These are phyloP conservation scores for Cordyceps javanica DNA, from an alignment of 2,329 filamentous ascomycete genomes.

Conservation along the genomic window DNA sequence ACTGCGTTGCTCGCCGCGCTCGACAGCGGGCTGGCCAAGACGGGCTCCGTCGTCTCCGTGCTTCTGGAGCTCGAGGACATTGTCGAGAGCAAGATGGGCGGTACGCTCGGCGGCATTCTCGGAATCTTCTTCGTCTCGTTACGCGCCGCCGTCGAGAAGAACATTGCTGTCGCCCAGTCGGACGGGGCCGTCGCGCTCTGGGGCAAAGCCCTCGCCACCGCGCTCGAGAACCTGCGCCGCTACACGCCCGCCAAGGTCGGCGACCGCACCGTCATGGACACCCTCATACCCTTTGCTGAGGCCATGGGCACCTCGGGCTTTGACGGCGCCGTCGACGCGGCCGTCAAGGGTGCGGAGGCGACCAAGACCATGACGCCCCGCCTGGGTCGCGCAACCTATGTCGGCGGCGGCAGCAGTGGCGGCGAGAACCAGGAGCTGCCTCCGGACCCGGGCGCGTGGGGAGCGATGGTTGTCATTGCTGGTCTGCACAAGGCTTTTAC, in stretches of 20 bases:
- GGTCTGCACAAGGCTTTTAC: constrained; percentile 27
- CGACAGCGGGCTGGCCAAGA: constrained; percentile 30
- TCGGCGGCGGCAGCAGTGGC: constrained; percentile 55
- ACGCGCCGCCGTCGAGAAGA: constrained; percentile 34
- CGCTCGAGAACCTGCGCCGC: constrained; percentile 39
- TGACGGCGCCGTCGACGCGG: constrained; percentile 51
- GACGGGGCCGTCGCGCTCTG: constrained; percentile 35
- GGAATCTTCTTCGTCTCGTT: constrained; percentile 50
- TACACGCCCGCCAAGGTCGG: constrained; percentile 51
- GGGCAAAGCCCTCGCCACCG: constrained; percentile 35
- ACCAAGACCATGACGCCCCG: constrained; percentile 61
- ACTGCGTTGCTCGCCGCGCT: constrained; percentile 42
- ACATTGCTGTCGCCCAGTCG: constrained; percentile 24
- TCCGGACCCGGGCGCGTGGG: constrained; percentile 66
- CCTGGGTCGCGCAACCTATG: constrained; percentile 63
- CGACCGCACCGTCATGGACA: constrained; percentile 53
- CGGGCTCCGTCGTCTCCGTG: constrained; percentile 41
- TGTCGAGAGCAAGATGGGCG: constrained; percentile 50
- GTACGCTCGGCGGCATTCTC: constrained; percentile 45
- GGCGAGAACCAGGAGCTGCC: constrained; percentile 46
- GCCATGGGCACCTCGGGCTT: constrained; percentile 43
- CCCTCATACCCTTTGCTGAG: constrained; percentile 47
- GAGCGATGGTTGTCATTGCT: constrained; percentile 52
- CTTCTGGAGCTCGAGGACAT: constrained; percentile 47
- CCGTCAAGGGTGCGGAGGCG: constrained; percentile 52